Conservation (phyloP, 495 filamentous ascomycete genomes). For the Halenospora varia region DNA sequence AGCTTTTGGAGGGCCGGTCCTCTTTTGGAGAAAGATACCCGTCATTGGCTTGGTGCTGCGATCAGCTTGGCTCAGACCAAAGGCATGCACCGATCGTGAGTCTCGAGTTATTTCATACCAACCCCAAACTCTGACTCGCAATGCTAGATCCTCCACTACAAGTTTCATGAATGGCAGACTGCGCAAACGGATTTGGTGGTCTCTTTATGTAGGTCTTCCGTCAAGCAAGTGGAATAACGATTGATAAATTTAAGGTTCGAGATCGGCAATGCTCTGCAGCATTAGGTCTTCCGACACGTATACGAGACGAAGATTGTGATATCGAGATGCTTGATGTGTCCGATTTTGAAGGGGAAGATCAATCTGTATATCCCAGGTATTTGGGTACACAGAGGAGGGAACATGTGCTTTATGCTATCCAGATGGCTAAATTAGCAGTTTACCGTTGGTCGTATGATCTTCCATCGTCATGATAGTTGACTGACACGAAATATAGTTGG, state of each 20-base stretch:
- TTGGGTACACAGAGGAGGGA: constrained; percentile 13
- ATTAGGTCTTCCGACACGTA: constrained; percentile 53
- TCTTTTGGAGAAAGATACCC: constrained; percentile 36
- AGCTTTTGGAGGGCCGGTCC: constrained; percentile 41
- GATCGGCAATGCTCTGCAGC: constrained; percentile 56
- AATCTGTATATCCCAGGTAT: constrained; percentile 22
- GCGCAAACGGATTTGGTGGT: constrained; percentile 47
- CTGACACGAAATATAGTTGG: constrained; percentile 29
- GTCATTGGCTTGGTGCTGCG: constrained; percentile 40
- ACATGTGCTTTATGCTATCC: constrained; percentile 38
- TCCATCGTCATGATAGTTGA: not conserved
- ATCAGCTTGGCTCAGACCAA: constrained; percentile 39
- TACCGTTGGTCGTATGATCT: constrained; percentile 28
- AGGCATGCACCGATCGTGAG: constrained; percentile 43
- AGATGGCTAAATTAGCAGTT: constrained; percentile 38
- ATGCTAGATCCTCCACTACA: constrained; percentile 32
- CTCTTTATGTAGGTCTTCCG: constrained; percentile 36
- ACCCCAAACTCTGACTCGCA: constrained; percentile 8
- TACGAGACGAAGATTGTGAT: constrained; percentile 47
- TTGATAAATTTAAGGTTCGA: constrained; percentile 38
- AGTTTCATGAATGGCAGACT: constrained; percentile 28
- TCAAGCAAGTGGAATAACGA: not conserved
- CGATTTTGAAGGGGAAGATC: constrained; percentile 34
- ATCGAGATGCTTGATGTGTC: constrained; percentile 33
- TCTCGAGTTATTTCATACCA: not conserved